Percentiles rank a stretch among this genome's conserved stretches.
Evolutionary conservation across 129 eudicot genomes (phyloP).

Genomic region (Logfia minima): DNA sequence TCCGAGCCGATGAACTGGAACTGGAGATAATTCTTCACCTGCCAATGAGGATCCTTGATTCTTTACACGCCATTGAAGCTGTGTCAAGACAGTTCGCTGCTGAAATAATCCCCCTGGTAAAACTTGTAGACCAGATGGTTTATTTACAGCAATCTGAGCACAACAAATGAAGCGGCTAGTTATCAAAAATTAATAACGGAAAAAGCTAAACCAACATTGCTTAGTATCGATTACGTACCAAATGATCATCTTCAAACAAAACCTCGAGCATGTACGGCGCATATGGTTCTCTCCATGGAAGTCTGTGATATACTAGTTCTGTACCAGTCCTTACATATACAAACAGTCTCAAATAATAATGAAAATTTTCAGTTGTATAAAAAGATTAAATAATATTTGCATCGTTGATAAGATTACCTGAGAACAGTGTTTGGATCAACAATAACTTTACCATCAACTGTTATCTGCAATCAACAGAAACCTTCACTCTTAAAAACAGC

Average conservation of each 20-base stretch:
- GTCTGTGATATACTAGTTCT: slow-evolving; percentile 68
- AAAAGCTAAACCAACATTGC: slow-evolving; percentile 11
- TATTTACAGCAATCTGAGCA: slow-evolving; percentile 79
- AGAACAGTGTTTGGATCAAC: slow-evolving; percentile 55
- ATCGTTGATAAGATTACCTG: slow-evolving; percentile 39
- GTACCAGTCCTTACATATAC: slow-evolving; percentile 49
- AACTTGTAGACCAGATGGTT: slow-evolving; percentile 95
- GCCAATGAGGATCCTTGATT: slow-evolving; percentile 42
- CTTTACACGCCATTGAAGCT: slow-evolving; percentile 68
- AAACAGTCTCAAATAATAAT: slow-evolving; percentile 1
- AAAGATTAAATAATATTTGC: neutral
- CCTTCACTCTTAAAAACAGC: slow-evolving; percentile 24
- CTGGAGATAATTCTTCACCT: slow-evolving; percentile 54
- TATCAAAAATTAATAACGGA: neutral
- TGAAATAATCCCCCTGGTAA: slow-evolving; percentile 91
- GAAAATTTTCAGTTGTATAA: neutral
- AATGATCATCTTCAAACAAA: slow-evolving; percentile 78
- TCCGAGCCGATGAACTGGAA: slow-evolving; percentile 97
- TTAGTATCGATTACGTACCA: slow-evolving; percentile 50
- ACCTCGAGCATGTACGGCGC: slow-evolving; percentile 73
- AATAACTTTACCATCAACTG: slow-evolving; percentile 54
- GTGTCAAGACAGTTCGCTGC: slow-evolving; percentile 81
- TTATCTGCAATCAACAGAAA: slow-evolving; percentile 50
- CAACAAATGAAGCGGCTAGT: slow-evolving; percentile 10
- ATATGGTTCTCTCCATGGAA: slow-evolving; percentile 90